These are phyloP conservation scores for Dysphania ambrosioides DNA, from an alignment of 148 eudicot species.

Conservation along the genomic window DNA sequence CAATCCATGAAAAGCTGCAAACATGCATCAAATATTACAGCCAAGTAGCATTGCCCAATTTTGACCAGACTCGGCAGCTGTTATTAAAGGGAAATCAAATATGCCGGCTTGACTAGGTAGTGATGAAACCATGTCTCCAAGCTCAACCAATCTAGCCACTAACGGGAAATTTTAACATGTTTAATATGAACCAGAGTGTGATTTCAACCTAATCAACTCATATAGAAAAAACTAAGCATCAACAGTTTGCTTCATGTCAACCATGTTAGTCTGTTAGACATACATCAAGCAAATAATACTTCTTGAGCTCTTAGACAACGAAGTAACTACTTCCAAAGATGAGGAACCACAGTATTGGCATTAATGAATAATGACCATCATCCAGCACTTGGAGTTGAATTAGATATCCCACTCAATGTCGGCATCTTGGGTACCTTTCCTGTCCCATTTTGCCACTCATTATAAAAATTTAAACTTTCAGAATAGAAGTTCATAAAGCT, in stretches of 20 bases:
- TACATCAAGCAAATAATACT: background rate
- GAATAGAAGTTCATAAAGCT: background rate
- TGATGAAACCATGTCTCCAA: conserved; percentile 1
- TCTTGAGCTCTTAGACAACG: background rate
- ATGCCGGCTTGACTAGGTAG: conserved; percentile 1
- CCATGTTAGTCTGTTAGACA: background rate
- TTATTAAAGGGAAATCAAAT: background rate
- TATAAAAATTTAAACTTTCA: background rate
- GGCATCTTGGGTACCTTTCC: background rate
- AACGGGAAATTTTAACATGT: background rate
- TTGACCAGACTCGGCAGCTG: conserved; percentile 13
- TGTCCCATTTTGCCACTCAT: background rate
- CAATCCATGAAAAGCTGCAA: conserved; percentile 40
- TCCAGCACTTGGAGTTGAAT: background rate
- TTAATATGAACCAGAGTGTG: background rate
- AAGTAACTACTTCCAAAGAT: background rate
- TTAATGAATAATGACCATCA: conserved; percentile 2
- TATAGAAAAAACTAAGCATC: background rate
- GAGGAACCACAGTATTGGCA: background rate
- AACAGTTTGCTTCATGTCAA: background rate
- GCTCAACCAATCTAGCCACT: conserved; percentile 1
- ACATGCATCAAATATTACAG: conserved; percentile 30
- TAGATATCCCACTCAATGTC: background rate
- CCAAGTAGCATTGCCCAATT: conserved; percentile 24
- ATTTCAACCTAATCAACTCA: background rate